A percentile compares a stretch with the other conserved stretches of the same genome.
phyloP scores from a whole-genome alignment of 2,329 filamentous ascomycete genomes.

The Xylaria arbuscula region DNA sequence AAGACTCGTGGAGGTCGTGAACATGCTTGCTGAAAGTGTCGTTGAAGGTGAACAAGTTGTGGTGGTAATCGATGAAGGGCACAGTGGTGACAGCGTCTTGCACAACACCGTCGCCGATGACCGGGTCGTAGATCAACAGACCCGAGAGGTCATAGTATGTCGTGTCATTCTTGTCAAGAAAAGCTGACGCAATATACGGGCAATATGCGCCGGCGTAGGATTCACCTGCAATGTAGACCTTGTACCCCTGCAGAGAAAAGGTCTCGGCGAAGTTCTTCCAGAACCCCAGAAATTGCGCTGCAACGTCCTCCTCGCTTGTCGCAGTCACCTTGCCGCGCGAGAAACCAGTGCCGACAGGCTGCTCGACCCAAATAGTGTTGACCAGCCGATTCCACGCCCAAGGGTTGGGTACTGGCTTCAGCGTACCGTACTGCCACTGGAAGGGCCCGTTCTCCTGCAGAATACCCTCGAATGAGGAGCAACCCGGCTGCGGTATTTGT shows the following conservation, averaged over 20 bases:
- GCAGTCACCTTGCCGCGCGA: slow-evolving; percentile 72
- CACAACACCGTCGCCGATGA: slow-evolving; percentile 62
- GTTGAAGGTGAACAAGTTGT: slow-evolving; percentile 66
- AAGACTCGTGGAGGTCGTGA: slow-evolving; percentile 61
- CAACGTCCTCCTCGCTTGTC: slow-evolving; percentile 73
- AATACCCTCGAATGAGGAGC: slow-evolving; percentile 73
- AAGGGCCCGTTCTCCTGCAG: slow-evolving; percentile 83
- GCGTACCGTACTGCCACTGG: slow-evolving; percentile 76
- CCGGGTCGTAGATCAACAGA: slow-evolving; percentile 73
- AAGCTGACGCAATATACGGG: slow-evolving; percentile 66
- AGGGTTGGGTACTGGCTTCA: slow-evolving; percentile 70
- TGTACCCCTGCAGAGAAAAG: slow-evolving; percentile 64
- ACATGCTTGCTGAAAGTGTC: slow-evolving; percentile 66
- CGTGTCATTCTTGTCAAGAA: slow-evolving; percentile 60
- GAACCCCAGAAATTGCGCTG: slow-evolving; percentile 79
- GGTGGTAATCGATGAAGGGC: slow-evolving; percentile 67
- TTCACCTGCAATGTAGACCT: slow-evolving; percentile 66
- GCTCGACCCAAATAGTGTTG: slow-evolving; percentile 81
- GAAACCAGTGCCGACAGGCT: slow-evolving; percentile 76
- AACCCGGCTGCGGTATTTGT: slow-evolving; percentile 59
- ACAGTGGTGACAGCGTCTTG: slow-evolving; percentile 59
- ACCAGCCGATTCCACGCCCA: slow-evolving; percentile 82
- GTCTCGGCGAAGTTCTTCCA: slow-evolving; percentile 69
- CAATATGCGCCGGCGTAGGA: slow-evolving; percentile 65
- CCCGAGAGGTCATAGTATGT: slow-evolving; percentile 64